Evolutionary conservation across 805 yeast genomes (phyloP), one percentile per base, ranked within the genome.

Genomic region (Komagataella phaffii): DNA sequence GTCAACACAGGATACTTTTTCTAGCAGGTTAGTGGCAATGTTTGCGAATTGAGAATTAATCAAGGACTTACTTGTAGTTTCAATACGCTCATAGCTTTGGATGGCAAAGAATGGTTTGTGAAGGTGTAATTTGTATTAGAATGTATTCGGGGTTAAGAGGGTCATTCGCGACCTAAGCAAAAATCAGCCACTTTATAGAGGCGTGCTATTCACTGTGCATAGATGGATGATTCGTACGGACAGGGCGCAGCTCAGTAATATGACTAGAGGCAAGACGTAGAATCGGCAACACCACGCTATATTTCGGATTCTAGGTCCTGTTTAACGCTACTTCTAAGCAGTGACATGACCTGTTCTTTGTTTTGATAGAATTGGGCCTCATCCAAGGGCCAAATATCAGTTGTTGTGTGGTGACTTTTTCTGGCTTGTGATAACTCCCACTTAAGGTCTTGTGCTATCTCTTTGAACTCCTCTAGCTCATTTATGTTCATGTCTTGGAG

Each of bases 1-100:
- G 81, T 77, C 57, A 93, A 75, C 45, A 79, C 74, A 3, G 99
- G 97, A 67, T 79, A 90, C 71, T 88, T 91, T 71, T 80, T 88
- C 81, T 83, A 64, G n/a, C n/a, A 14, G 24, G 36, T 23, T 24
- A 47, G 19, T 30, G 21, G 17, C 19, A 17, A 44, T n/a, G 46
- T 3, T 17, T 19, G 43, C 14, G 23, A 36, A 18, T 17, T 17
- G 48, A 8, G 17, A 8, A 10, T 18, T 7, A 19, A 14, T 17
- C 36, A 24, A 23, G 17, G 1, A 67, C 80, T 50, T 66, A 76
- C 80, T 62, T 79, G 85, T 54, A 81, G 64, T 62, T 79, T 81
- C 49, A 81, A 74, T 54, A 81, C 81, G 67, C 81, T 81, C 88
- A 81, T 81, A 47, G 52, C 44, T n/a, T 30, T 30, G 40, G 40